Evolutionary conservation across 345 rosid genomes (phyloP).

Genomic region (Linum tenue): DNA sequence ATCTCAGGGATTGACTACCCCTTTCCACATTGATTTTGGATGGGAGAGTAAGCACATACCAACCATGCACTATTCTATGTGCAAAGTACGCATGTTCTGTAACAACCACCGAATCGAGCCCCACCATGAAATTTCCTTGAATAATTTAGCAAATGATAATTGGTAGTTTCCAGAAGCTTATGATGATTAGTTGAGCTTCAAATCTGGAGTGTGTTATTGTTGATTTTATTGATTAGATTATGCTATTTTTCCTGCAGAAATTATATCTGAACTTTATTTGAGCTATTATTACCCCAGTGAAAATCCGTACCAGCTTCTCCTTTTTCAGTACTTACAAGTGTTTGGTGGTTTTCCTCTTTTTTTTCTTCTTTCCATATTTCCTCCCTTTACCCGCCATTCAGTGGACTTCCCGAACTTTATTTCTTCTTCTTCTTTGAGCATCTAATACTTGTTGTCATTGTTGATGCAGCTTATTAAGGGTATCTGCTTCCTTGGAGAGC

Average conservation of each 20-base stretch:
- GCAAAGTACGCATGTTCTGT: background rate
- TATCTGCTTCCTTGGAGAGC: constrained; percentile 71
- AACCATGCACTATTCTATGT: no score
- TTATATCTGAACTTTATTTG: background rate
- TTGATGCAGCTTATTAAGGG: constrained; percentile 59
- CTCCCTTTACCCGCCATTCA: background rate
- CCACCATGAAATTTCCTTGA: background rate
- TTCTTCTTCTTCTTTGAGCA: constrained; percentile 7
- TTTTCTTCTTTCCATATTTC: background rate
- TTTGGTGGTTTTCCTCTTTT: background rate
- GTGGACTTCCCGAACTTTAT: background rate
- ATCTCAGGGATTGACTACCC: background rate
- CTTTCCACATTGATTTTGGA: background rate
- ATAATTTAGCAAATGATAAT: no score
- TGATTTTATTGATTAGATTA: background rate
- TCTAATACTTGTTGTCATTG: constrained; percentile 9
- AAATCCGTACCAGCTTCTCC: background rate
- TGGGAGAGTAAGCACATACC: background rate
- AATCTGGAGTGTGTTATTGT: background rate
- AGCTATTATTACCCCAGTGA: no score
- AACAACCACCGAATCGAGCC: background rate
- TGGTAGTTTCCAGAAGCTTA: constrained; percentile 10
- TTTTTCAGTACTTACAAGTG: background rate
- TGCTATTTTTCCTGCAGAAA: background rate
- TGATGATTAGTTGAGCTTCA: background rate